Evolutionary conservation across 2,329 filamentous ascomycete genomes (phyloP).

Genomic region (Alternaria dauci): DNA sequence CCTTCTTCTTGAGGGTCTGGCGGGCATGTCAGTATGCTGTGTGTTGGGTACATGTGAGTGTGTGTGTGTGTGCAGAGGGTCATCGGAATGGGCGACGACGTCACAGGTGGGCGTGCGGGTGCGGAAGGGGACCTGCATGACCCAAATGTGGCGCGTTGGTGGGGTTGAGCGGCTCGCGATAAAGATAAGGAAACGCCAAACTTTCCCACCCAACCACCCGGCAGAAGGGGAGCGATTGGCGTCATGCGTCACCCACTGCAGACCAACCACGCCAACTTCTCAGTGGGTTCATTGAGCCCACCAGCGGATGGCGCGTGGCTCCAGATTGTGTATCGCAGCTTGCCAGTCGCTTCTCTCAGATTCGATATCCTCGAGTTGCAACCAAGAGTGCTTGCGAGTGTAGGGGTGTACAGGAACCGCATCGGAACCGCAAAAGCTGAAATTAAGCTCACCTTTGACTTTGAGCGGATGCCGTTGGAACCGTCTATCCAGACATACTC

Average conservation of each 20-base stretch:
- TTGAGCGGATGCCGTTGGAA: conserved; percentile 84
- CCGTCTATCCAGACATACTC: conserved; percentile 98
- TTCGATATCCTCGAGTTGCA: not conserved
- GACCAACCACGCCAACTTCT: conserved; percentile 1
- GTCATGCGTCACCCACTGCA: conserved; percentile 25
- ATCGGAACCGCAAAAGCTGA: conserved; percentile 15
- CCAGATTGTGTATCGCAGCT: not conserved
- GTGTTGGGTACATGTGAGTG: not conserved
- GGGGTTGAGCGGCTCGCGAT: conserved; percentile 30
- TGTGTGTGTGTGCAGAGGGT: not conserved
- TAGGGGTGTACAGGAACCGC: too few species aligned
- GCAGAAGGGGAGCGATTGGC: conserved; percentile 26
- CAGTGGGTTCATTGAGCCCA: not conserved
- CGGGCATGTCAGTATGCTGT: conserved; percentile 33
- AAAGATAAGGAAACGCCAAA: conserved; percentile 34
- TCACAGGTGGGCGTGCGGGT: conserved; percentile 1
- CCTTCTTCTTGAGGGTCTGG: conserved; percentile 70
- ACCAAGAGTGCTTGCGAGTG: not conserved
- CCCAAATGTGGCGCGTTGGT: conserved; percentile 40
- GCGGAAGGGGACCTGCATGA: not conserved
- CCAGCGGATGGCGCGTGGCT: not conserved
- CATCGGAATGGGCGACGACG: conserved; percentile 10
- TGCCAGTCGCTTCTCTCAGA: conserved; percentile 5
- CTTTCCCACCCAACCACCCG: not conserved
- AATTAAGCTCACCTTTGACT: conserved; percentile 80